Percentiles rank a stretch among this genome's conserved stretches.
Evolutionary conservation across 495 filamentous ascomycete genomes (phyloP).

Genomic region (Amphirosellinia nigrospora): DNA sequence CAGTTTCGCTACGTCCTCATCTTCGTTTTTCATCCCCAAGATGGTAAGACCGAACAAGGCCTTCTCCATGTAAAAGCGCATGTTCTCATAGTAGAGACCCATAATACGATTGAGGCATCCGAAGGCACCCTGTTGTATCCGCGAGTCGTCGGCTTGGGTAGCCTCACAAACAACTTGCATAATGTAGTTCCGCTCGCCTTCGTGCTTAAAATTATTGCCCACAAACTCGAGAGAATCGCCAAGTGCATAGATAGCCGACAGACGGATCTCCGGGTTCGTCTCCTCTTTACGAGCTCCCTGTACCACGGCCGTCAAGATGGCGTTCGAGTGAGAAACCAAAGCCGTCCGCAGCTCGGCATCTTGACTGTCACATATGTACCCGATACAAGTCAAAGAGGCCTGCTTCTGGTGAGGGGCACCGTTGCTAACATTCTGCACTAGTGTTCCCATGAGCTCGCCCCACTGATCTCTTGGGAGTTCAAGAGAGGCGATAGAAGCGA

Average conservation of each 20-base stretch:
- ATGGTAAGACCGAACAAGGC: constrained; percentile 98
- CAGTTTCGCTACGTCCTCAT: constrained; percentile 97
- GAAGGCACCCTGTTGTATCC: constrained; percentile 94
- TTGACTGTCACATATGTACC: constrained; percentile 96
- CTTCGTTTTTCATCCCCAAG: constrained; percentile 95
- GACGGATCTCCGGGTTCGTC: constrained; percentile 83
- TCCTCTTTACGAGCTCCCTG: constrained; percentile 98
- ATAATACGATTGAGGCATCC: constrained; percentile 98
- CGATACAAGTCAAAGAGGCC: constrained; percentile 89
- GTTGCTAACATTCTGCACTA: constrained; percentile 90
- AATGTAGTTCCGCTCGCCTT: constrained; percentile 98
- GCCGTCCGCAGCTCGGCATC: constrained; percentile 84
- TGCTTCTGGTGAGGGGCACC: constrained; percentile 89
- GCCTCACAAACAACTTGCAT: constrained; percentile 99
- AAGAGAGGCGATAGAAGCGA: constrained; percentile 92
- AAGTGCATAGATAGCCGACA: constrained; percentile 89
- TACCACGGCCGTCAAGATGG: constrained; percentile 95
- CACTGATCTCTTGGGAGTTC: constrained; percentile 93
- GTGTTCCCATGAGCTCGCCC: constrained; percentile 87
- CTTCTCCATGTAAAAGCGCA: constrained; percentile 99
- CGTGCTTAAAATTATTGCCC: constrained; percentile 96
- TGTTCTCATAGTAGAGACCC: constrained; percentile 97
- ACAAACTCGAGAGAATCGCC: constrained; percentile 99
- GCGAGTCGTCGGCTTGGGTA: constrained; percentile 85
- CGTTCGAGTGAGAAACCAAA: constrained; percentile 87